phyloP scores from a whole-genome alignment of 495 filamentous ascomycete species.

The Neurospora pannonica region DNA sequence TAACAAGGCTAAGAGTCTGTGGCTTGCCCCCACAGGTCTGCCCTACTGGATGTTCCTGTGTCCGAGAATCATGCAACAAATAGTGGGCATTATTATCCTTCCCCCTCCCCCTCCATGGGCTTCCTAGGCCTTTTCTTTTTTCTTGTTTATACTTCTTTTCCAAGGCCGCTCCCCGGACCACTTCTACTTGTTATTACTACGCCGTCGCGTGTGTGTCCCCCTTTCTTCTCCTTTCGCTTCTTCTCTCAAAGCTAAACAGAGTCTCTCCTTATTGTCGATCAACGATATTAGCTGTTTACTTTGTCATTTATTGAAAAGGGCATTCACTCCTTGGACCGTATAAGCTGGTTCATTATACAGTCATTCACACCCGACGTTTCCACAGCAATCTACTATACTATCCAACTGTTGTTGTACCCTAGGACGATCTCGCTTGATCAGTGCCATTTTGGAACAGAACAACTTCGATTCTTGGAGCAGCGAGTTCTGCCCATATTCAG shows the following conservation, averaged over 20 bases:
- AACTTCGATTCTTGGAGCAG: conserved; percentile 26
- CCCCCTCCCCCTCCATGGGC: conserved; percentile 20
- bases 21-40: conserved; percentile 19
- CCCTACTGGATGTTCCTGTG: conserved; percentile 26
- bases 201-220: conserved; percentile 37
- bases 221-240: conserved; percentile 34
- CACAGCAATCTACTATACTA: neutral
- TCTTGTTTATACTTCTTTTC: conserved; percentile 31
- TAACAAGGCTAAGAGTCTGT: conserved; percentile 27
- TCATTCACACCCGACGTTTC: neutral
- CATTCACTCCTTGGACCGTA: conserved; percentile 33
- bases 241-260: conserved; percentile 37
- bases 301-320: conserved; percentile 36
- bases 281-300: conserved; percentile 50
- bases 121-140: conserved; percentile 16
- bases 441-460: conserved; percentile 15
- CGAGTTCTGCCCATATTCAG: conserved; percentile 24
- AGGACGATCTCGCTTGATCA: conserved; percentile 5
- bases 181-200: conserved; percentile 30
- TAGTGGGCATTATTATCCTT: conserved; percentile 27
- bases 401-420: neutral
- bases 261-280: conserved; percentile 45
- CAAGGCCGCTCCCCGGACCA: conserved; percentile 31
- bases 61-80: conserved; percentile 27
- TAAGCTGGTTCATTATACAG: conserved; percentile 33